phyloP scores from a whole-genome alignment of 2,329 filamentous ascomycete species.

The Xylaria sp. region DNA sequence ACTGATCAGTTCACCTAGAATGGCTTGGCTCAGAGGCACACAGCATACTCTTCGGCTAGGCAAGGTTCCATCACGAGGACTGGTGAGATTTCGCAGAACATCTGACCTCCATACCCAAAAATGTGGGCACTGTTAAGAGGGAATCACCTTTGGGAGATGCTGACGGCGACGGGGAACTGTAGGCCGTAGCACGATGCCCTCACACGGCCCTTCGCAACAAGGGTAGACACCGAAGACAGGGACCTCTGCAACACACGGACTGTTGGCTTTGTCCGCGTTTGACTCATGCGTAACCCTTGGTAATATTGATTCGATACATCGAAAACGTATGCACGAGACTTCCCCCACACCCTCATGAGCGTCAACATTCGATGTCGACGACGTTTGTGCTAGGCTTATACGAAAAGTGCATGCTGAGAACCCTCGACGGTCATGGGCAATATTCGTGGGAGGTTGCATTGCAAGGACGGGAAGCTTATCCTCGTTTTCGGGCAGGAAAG shows the following conservation, averaged over 20 bases:
- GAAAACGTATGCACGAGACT: constrained; percentile 17
- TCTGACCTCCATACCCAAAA: constrained; percentile 6
- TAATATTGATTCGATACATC: constrained; percentile 29
- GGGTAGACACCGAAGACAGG: constrained; percentile 1
- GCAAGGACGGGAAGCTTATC: not conserved
- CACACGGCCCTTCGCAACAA: constrained; percentile 8
- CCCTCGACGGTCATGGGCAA: not conserved
- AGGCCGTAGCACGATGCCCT: constrained; percentile 12
- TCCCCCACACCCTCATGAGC: constrained; percentile 17
- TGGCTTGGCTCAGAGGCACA: constrained; percentile 2
- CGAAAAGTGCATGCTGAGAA: constrained; percentile 4
- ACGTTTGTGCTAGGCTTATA: not conserved
- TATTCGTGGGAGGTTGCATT: constrained; percentile 10
- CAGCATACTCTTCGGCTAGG: constrained; percentile 5
- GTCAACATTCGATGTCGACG: constrained; percentile 3
- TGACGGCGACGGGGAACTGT: constrained; percentile 27
- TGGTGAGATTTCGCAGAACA: constrained; percentile 4
- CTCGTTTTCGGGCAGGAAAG: not conserved
- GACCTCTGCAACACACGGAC: constrained; percentile 7
- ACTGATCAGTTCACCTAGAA: constrained; percentile 5
- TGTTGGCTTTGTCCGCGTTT: constrained; percentile 20
- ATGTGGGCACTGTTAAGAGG: constrained; percentile 12
- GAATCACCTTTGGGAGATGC: constrained; percentile 21
- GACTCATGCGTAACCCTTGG: constrained; percentile 26
- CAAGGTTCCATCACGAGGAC: constrained; percentile 10